Percentiles rank a stretch among this genome's conserved stretches.
Conservation (phyloP, 192 early-diverging fungal genomes). For the Spizellomyces sp. region DNA sequence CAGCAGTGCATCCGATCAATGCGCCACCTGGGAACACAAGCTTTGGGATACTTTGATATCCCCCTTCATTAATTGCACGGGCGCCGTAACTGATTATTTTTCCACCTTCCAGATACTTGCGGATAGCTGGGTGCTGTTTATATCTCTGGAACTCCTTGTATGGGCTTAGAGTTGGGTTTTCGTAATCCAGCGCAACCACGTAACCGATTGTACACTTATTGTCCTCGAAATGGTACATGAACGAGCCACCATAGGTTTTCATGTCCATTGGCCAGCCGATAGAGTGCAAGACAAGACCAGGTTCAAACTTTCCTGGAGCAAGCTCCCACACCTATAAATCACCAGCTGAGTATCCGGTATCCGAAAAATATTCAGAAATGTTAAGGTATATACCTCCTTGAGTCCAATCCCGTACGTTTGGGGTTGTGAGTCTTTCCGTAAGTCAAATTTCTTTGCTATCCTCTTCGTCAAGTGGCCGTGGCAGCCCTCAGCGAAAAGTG, state of each 20-base stretch:
- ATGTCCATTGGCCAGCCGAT: constrained; percentile 91
- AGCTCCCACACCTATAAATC: constrained; percentile 80
- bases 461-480: constrained; percentile 95
- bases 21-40: constrained; percentile 93
- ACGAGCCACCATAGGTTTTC: constrained; percentile 90
- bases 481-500: constrained; percentile 97
- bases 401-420: constrained; percentile 96
- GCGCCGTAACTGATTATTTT: constrained; percentile 92
- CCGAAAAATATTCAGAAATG: neutral
- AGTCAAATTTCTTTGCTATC: constrained; percentile 81
- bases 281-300: constrained; percentile 83
- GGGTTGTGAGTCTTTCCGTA: constrained; percentile 81
- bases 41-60: constrained; percentile 93
- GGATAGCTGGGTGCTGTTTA: constrained; percentile 91
- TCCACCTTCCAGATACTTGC: constrained; percentile 83
- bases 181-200: constrained; percentile 92
- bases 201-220: constrained; percentile 85
- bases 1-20: constrained; percentile 93
- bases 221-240: constrained; percentile 95
- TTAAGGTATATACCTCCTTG: constrained; percentile 74
- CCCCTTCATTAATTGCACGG: constrained; percentile 96
- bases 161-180: constrained; percentile 92
- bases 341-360: neutral
- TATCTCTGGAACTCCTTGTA: constrained; percentile 98
- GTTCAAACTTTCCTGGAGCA: constrained; percentile 76